phyloP scores from a whole-genome alignment of 768 basidiomycete genomes.

The Rhodotorula kratochvilovae region DNA sequence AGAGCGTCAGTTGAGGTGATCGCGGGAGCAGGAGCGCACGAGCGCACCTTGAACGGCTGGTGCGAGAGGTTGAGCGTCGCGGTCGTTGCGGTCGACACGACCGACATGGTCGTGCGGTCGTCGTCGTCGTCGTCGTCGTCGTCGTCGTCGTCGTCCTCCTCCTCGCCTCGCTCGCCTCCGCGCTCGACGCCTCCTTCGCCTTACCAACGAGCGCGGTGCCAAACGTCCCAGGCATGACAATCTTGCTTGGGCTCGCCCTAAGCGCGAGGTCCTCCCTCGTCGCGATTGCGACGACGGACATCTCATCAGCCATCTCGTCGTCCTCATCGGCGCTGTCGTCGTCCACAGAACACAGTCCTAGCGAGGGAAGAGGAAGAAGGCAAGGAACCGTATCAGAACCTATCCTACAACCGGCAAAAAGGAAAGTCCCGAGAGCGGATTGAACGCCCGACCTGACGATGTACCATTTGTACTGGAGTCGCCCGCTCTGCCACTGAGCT shows the following conservation, averaged over 20 bases:
- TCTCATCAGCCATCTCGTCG: slow-evolving; percentile 4
- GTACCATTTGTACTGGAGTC: slow-evolving; percentile 16
- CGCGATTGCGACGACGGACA: slow-evolving; percentile 6
- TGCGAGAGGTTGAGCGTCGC: slow-evolving; percentile 19
- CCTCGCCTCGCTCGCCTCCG: slow-evolving; percentile 4
- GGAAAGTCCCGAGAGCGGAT: slow-evolving; percentile 21
- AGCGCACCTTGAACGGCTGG: slow-evolving; percentile 25
- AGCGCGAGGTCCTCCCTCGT: slow-evolving; percentile 14
- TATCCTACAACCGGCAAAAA: too few species aligned
- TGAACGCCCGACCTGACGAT: slow-evolving; percentile 34
- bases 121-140: slow-evolving; percentile 14
- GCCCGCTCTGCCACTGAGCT: slow-evolving; percentile 34
- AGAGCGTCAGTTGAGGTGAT: not conserved
- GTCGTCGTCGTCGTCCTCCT: slow-evolving; percentile 13
- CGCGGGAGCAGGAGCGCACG: not conserved
- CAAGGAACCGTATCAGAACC: too few species aligned
- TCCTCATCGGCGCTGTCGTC: slow-evolving; percentile 17
- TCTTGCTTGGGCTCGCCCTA: slow-evolving; percentile 22
- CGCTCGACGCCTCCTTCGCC: slow-evolving; percentile 3
- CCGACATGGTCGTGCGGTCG: slow-evolving; percentile 19
- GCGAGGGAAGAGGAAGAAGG: too few species aligned
- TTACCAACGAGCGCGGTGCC: slow-evolving; percentile 9
- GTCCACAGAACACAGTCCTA: too few species aligned
- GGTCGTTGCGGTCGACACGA: slow-evolving; percentile 6
- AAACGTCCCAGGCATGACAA: slow-evolving; percentile 27